Percentiles rank a stretch among this genome's conserved stretches.
These are phyloP conservation scores for Suhomyces bokatorum DNA, from an alignment of 1,139 yeast genomes.

Conservation along the genomic window DNA sequence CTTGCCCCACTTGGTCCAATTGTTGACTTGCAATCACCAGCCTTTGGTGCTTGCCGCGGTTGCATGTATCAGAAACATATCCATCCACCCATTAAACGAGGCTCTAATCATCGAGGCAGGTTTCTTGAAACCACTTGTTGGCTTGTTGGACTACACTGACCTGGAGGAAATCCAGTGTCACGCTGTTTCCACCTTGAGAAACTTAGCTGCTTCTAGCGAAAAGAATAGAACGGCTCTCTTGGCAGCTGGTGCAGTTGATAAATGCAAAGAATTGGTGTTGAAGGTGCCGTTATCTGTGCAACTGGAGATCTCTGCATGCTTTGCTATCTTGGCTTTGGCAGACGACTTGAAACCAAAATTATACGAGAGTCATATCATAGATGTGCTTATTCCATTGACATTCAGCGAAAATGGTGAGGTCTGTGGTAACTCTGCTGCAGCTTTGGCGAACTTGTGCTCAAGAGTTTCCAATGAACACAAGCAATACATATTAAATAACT, in stretches of 20 bases:
- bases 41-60: slow-evolving; percentile 95
- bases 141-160: slow-evolving; percentile 78
- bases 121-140: slow-evolving; percentile 85
- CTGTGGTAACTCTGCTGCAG: slow-evolving; percentile 98
- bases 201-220: slow-evolving; percentile 93
- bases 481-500: slow-evolving; percentile 69
- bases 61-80: slow-evolving; percentile 95
- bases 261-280: slow-evolving; percentile 85
- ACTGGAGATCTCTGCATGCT: slow-evolving; percentile 94
- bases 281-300: slow-evolving; percentile 86
- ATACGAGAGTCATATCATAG: slow-evolving; percentile 80
- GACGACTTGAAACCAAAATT: slow-evolving; percentile 90
- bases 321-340: slow-evolving; percentile 94
- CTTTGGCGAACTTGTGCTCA: slow-evolving; percentile 91
- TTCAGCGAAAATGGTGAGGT: slow-evolving; percentile 88
- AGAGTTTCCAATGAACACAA: slow-evolving; percentile 77
- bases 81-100: slow-evolving; percentile 95
- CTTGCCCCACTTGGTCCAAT: slow-evolving; percentile 82
- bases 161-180: slow-evolving; percentile 97
- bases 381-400: slow-evolving; percentile 89
- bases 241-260: slow-evolving; percentile 94
- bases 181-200: slow-evolving; percentile 92
- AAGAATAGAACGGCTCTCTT: slow-evolving; percentile 87
- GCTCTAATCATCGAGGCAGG: slow-evolving; percentile 95
- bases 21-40: slow-evolving; percentile 85